Conservation (phyloP, 495 filamentous ascomycete species). For the Xylaria castorea region DNA sequence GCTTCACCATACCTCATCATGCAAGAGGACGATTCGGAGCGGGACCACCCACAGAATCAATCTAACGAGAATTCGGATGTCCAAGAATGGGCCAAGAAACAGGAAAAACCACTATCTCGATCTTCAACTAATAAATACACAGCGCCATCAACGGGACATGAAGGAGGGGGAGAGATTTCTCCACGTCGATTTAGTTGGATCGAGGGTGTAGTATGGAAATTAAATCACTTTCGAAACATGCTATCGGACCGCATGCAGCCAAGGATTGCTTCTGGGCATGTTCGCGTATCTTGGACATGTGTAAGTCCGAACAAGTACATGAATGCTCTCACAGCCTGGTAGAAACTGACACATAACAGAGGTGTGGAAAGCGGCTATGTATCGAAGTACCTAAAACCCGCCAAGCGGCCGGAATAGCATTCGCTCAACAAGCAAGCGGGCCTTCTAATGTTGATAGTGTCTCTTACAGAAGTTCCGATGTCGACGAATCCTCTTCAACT, state of each 20-base stretch:
- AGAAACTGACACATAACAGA: neutral
- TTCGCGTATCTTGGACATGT: neutral
- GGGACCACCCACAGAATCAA: neutral
- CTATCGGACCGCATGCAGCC: neutral
- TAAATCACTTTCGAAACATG: neutral
- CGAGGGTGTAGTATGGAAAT: neutral
- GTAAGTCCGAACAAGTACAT: neutral
- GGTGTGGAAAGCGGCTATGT: neutral
- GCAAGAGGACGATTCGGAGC: neutral
- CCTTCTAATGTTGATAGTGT: neutral
- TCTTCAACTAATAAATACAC: neutral
- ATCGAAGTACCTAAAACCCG: neutral
- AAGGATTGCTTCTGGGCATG: neutral
- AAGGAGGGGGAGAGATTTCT: neutral
- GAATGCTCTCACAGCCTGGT: neutral
- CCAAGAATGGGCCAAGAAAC: neutral
- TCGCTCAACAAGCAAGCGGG: neutral
- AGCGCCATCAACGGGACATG: neutral
- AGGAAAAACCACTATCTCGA: neutral
- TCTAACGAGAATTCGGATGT: neutral
- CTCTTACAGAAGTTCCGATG: neutral
- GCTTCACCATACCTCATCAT: neutral
- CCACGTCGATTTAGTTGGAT: neutral
- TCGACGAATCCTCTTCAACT: neutral
- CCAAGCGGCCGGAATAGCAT: neutral